Percentiles rank a stretch among this genome's conserved stretches.
Conservation (phyloP, 2,329 filamentous ascomycete genomes). For the Ciborinia camelliae region DNA sequence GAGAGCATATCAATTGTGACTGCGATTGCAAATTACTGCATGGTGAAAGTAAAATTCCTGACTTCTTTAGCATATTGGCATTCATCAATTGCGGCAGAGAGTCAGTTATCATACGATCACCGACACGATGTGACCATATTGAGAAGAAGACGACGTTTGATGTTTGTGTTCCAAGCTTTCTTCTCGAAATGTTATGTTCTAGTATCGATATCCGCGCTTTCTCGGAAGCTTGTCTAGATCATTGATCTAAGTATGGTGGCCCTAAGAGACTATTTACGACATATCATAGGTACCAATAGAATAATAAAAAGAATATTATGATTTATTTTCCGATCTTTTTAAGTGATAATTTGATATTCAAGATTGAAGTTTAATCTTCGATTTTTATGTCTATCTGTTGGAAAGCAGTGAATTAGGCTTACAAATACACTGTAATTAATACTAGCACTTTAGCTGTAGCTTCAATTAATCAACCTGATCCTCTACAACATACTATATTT, state of each 20-base stretch:
- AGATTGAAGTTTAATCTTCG: too few relatives aligned
- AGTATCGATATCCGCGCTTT: background rate
- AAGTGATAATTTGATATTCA: too few relatives aligned
- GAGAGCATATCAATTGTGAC: too few relatives aligned
- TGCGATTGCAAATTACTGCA: conserved; percentile 32
- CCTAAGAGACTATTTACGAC: background rate
- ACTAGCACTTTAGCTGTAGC: too few relatives aligned
- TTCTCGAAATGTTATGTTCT: background rate
- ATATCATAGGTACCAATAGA: background rate
- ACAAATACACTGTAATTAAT: too few relatives aligned
- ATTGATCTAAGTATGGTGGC: background rate
- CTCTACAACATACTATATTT: too few relatives aligned
- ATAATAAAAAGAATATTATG: too few relatives aligned
- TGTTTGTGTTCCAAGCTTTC: background rate
- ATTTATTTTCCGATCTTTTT: too few relatives aligned
- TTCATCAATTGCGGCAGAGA: background rate
- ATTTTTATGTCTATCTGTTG: too few relatives aligned
- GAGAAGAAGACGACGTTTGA: background rate
- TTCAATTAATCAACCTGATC: too few relatives aligned
- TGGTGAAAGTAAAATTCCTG: conserved; percentile 40
- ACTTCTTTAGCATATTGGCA: conserved; percentile 48
- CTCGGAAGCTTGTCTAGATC: conserved; percentile 12
- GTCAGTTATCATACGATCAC: conserved; percentile 4
- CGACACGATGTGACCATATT: conserved; percentile 6
- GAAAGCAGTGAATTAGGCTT: too few relatives aligned